Conservation (phyloP, 2,329 filamentous ascomycete genomes). For the Onygenales sp. region DNA sequence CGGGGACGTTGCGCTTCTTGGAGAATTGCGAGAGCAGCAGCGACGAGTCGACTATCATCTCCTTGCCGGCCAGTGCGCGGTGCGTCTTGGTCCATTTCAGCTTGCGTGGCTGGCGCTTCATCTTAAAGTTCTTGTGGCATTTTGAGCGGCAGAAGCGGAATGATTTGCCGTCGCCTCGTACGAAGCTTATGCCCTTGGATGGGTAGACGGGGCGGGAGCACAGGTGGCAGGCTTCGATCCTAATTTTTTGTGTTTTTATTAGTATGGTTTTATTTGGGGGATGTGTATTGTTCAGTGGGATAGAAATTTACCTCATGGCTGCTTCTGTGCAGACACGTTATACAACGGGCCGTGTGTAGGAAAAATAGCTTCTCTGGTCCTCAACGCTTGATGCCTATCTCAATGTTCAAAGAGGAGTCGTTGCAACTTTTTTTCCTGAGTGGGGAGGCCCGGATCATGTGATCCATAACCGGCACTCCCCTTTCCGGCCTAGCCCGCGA, state of each 20-base stretch:
- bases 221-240: slow-evolving; percentile 58
- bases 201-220: slow-evolving; percentile 61
- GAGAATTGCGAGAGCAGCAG: slow-evolving; percentile 65
- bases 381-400: not conserved
- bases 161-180: slow-evolving; percentile 55
- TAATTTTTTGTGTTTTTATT: slow-evolving; percentile 10
- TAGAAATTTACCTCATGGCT: slow-evolving; percentile 1
- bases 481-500: not conserved
- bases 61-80: slow-evolving; percentile 73
- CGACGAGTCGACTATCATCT: slow-evolving; percentile 87
- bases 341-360: not conserved
- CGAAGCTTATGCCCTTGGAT: slow-evolving; percentile 57
- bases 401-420: not conserved
- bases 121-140: slow-evolving; percentile 77
- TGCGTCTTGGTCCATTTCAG: slow-evolving; percentile 96
- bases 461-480: not conserved
- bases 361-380: not conserved
- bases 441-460: not conserved
- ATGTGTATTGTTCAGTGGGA: not conserved
- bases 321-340: not conserved
- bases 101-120: slow-evolving; percentile 96
- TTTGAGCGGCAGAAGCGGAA: slow-evolving; percentile 61
- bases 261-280: not conserved
- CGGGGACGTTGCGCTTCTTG: slow-evolving; percentile 83
- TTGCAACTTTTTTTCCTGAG: not conserved